These are phyloP conservation scores for Dothidotthia symphoricarpi DNA, from an alignment of 2,329 filamentous ascomycete species.

Conservation along the genomic window DNA sequence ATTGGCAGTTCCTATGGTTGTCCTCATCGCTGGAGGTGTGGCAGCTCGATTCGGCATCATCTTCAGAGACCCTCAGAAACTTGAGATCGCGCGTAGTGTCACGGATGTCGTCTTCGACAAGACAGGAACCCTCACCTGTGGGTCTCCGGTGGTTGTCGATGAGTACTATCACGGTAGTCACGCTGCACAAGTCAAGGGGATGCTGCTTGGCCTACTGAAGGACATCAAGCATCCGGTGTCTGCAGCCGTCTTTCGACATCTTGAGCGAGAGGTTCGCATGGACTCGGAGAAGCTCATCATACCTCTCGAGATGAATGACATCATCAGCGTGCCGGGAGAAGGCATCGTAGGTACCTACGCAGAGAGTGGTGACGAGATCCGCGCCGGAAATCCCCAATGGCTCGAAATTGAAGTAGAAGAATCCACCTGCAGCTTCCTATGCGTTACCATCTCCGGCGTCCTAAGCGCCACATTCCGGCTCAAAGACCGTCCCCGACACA, in stretches of 20 bases:
- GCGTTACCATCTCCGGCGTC: slow-evolving; percentile 30
- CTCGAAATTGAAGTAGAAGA: slow-evolving; percentile 38
- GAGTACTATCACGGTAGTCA: slow-evolving; percentile 16
- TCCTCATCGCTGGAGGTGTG: slow-evolving; percentile 67
- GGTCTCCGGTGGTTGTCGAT: slow-evolving; percentile 46
- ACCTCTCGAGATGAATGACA: slow-evolving; percentile 13
- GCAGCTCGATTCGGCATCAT: slow-evolving; percentile 65
- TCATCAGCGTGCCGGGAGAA: slow-evolving; percentile 45
- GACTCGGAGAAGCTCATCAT: slow-evolving; percentile 5
- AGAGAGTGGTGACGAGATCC: slow-evolving; percentile 27
- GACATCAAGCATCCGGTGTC: slow-evolving; percentile 56
- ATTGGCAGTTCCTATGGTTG: slow-evolving; percentile 73
- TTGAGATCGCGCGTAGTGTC: slow-evolving; percentile 61
- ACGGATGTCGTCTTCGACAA: slow-evolving; percentile 76
- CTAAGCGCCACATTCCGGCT: slow-evolving; percentile 54
- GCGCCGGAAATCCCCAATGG: slow-evolving; percentile 52
- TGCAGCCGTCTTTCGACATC: slow-evolving; percentile 40
- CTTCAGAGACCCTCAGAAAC: slow-evolving; percentile 64
- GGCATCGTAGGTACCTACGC: slow-evolving; percentile 45
- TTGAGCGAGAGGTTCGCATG: slow-evolving; percentile 7
- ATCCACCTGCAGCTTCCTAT: slow-evolving; percentile 37
- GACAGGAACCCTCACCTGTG: slow-evolving; percentile 71
- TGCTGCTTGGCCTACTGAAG: slow-evolving; percentile 44
- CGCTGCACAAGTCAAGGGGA: slow-evolving; percentile 11
- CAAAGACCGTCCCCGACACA: slow-evolving; percentile 48